A percentile compares a stretch with the other conserved stretches of the same genome.
phyloP scores from a whole-genome alignment of 164 flowering plant genomes.

The Vitis rupestris region DNA sequence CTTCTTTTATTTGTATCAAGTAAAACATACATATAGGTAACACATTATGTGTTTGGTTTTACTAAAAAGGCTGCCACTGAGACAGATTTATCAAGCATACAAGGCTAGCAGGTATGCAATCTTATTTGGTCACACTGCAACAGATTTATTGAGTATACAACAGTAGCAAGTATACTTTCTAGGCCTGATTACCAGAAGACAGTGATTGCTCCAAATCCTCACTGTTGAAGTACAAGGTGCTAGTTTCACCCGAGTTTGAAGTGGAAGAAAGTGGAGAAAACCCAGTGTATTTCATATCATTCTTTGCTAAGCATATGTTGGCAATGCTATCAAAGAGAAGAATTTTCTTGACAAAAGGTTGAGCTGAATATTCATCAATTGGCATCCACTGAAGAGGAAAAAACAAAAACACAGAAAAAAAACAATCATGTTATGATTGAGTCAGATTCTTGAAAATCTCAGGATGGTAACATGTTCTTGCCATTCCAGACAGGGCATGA shows the following conservation, averaged over 20 bases:
- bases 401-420: background rate
- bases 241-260: constrained; percentile 21
- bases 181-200: constrained; percentile 3
- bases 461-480: no score
- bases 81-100: no score
- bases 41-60: no score
- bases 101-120: no score
- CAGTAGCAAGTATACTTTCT: no score
- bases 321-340: constrained; percentile 21
- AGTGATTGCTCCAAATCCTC: constrained; percentile 10
- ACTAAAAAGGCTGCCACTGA: no score
- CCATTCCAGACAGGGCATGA: no score
- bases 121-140: no score
- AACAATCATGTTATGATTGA: background rate
- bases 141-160: no score
- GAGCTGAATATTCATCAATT: constrained; percentile 41
- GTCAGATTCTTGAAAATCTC: no score
- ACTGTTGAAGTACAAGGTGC: constrained; percentile 26
- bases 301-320: constrained; percentile 31
- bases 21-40: no score
- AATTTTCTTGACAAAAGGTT: constrained; percentile 30
- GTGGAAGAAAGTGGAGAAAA: constrained; percentile 23
- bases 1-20: no score
- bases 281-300: constrained; percentile 24
- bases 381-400: constrained; percentile 51